Conservation (phyloP, 208 protist genomes). For the Leishmania tarentolae region DNA sequence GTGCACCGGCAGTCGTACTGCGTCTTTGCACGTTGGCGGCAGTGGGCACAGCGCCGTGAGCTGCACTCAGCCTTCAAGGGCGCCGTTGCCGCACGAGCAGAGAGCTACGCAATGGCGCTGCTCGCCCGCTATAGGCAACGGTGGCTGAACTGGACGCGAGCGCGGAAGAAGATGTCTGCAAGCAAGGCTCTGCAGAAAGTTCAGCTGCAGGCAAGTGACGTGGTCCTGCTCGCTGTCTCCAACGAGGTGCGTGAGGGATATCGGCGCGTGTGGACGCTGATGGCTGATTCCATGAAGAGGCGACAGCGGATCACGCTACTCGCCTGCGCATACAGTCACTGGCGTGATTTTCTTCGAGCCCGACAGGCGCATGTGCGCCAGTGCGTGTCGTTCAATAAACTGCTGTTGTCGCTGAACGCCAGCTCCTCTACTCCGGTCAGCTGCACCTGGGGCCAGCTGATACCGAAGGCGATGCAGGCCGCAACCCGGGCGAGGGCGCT, state of each 20-base stretch:
- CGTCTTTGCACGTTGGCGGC: slow-evolving; percentile 26
- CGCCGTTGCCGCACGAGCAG: not conserved
- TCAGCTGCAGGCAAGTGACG: slow-evolving; percentile 16
- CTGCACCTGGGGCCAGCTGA: slow-evolving; percentile 7
- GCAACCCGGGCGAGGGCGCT: slow-evolving; percentile 29
- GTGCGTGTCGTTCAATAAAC: slow-evolving; percentile 44
- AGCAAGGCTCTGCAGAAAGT: slow-evolving; percentile 14
- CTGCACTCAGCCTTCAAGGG: not conserved
- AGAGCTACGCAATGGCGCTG: not conserved
- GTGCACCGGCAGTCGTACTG: not conserved
- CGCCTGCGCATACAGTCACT: slow-evolving; percentile 15
- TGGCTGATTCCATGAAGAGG: slow-evolving; percentile 10
- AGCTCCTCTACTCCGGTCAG: slow-evolving; percentile 16
- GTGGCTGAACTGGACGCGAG: slow-evolving; percentile 7
- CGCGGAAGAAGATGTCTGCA: not conserved
- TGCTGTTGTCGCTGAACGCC: slow-evolving; percentile 56
- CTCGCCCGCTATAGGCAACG: slow-evolving; percentile 15
- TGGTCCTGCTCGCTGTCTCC: slow-evolving; percentile 2
- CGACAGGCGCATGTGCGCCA: slow-evolving; percentile 17
- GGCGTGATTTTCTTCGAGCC: slow-evolving; percentile 16
- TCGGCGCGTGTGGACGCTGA: not conserved
- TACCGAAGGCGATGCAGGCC: slow-evolving; percentile 5
- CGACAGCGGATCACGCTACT: not conserved
- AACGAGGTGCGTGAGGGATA: slow-evolving; percentile 1
- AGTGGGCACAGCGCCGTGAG: slow-evolving; percentile 25